Conservation (phyloP, 768 basidiomycete genomes). For the Xerocomus spinulosus region DNA sequence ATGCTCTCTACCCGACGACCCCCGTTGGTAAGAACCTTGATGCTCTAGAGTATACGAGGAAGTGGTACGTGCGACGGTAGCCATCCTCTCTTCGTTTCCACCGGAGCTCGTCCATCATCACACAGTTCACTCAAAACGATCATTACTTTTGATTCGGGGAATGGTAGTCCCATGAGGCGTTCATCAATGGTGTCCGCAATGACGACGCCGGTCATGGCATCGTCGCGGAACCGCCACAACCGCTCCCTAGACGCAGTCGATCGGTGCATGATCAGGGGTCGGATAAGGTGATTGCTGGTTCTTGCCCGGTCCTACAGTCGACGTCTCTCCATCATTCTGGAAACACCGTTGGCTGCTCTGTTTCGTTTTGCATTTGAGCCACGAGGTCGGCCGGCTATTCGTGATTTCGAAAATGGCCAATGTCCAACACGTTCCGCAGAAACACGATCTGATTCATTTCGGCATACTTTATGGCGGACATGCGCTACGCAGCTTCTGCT, state of each 20-base stretch:
- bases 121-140: conserved; percentile 1
- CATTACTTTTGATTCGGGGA: conserved; percentile 6
- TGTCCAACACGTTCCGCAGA: conserved; percentile 3
- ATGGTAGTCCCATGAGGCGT: conserved; percentile 11
- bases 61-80: background rate
- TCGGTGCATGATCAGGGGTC: conserved; percentile 22
- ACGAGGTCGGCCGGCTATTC: background rate
- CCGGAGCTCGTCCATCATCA: conserved; percentile 4
- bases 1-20: conserved; percentile 4
- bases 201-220: conserved; percentile 20
- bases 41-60: conserved; percentile 4
- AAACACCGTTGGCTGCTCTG: conserved; percentile 21
- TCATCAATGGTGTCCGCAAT: conserved; percentile 22
- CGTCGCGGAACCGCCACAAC: conserved; percentile 27
- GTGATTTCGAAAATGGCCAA: conserved; percentile 3
- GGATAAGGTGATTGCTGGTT: conserved; percentile 21
- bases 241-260: conserved; percentile 24
- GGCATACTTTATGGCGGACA: conserved; percentile 18
- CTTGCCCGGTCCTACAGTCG: conserved; percentile 27
- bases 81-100: background rate
- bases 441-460: conserved; percentile 29
- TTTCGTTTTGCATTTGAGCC: no score
- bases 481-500: conserved; percentile 5
- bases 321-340: conserved; percentile 18
- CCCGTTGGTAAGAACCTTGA: conserved; percentile 11